phyloP scores from a whole-genome alignment of 2,329 filamentous ascomycete species.

The Fusarium sp. region DNA sequence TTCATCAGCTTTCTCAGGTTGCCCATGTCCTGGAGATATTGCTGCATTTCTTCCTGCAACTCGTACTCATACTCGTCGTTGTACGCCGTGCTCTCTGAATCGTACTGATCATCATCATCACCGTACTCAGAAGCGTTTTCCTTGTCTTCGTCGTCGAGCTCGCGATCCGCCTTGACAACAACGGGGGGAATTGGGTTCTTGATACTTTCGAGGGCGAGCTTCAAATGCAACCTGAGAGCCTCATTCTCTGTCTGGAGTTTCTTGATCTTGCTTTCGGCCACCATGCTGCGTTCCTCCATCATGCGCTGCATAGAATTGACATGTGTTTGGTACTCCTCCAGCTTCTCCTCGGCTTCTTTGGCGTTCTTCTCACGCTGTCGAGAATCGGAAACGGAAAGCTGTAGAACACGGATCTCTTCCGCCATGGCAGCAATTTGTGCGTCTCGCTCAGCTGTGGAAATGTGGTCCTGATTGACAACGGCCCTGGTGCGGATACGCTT shows the following conservation, averaged over 20 bases:
- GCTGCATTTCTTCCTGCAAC: constrained; percentile 87
- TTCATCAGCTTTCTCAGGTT: constrained; percentile 74
- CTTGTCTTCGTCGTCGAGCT: constrained; percentile 54
- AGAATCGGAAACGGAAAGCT: constrained; percentile 78
- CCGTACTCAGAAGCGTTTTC: constrained; percentile 64
- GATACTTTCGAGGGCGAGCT: constrained; percentile 85
- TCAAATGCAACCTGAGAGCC: constrained; percentile 86
- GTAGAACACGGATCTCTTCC: constrained; percentile 89
- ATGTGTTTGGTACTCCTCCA: constrained; percentile 95
- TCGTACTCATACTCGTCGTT: constrained; percentile 67
- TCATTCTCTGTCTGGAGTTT: constrained; percentile 92
- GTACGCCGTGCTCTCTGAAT: constrained; percentile 61
- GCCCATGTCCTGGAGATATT: constrained; percentile 84
- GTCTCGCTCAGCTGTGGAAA: constrained; percentile 92
- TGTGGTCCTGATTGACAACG: constrained; percentile 94
- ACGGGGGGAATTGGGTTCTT: constrained; percentile 89
- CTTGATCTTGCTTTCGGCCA: constrained; percentile 94
- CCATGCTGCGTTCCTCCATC: constrained; percentile 94
- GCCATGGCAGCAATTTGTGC: constrained; percentile 95
- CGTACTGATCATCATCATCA: constrained; percentile 71
- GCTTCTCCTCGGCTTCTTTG: constrained; percentile 81
- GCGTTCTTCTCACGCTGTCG: constrained; percentile 80
- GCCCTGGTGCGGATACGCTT: constrained; percentile 97
- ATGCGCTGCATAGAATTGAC: constrained; percentile 91
- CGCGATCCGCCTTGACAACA: constrained; percentile 53